Conservation (phyloP, 1,139 yeast genomes). For the Kluyveromyces marxianus region DNA sequence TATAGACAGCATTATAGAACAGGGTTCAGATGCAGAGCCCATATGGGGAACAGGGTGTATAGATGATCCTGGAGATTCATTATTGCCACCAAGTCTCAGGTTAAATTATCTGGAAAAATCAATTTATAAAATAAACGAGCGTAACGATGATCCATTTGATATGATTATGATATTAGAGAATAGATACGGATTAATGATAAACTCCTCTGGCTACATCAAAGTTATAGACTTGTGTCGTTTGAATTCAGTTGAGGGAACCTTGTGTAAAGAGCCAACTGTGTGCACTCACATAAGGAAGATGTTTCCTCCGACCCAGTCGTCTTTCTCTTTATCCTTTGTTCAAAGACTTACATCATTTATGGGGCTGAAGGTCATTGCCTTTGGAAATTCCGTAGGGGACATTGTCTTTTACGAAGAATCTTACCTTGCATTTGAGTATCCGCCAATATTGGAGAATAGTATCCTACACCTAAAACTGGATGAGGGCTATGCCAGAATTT, state of each 20-base stretch:
- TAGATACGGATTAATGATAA: no score
- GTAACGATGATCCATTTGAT: no score
- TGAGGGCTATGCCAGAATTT: not conserved
- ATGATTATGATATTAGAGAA: no score
- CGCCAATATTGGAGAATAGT: not conserved
- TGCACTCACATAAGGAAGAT: not conserved
- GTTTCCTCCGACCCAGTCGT: not conserved
- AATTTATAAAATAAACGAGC: no score
- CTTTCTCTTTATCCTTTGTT: not conserved
- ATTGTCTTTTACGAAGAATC: not conserved
- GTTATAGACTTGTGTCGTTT: no score
- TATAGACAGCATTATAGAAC: not conserved
- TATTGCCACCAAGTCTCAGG: not conserved
- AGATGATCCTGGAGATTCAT: not conserved
- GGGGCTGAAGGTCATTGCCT: not conserved
- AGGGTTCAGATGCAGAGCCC: constrained; percentile 4
- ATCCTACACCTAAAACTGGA: not conserved
- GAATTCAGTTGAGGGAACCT: no score
- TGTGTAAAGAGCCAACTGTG: no score
- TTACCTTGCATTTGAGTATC: not conserved
- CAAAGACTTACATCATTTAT: not conserved
- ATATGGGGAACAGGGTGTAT: constrained; percentile 5
- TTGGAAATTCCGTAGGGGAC: not conserved
- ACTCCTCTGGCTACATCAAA: no score
- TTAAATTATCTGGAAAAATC: not conserved